Conservation (phyloP, 768 basidiomycete species). For the Lentinus tigrinus region DNA sequence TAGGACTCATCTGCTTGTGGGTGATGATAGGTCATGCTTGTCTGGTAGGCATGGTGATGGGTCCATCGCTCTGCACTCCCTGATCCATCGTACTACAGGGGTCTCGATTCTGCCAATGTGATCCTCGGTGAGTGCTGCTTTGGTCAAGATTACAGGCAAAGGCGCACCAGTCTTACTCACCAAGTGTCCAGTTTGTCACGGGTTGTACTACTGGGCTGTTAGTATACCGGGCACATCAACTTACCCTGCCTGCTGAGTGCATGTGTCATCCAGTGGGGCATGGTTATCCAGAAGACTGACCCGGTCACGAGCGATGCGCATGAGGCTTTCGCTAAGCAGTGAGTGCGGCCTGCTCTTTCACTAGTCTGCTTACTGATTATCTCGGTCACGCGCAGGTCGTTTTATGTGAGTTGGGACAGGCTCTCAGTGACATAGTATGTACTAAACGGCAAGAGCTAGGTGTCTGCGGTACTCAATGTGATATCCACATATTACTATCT, state of each 20-base stretch:
- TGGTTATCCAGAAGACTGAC: constrained; percentile 1
- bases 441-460: neutral
- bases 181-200: constrained; percentile 15
- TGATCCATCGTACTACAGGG: neutral
- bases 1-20: neutral
- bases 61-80: neutral
- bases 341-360: neutral
- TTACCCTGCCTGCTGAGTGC: neutral
- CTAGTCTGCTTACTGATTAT: neutral
- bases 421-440: neutral
- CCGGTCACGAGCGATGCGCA: neutral
- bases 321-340: constrained; percentile 8
- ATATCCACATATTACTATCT: neutral
- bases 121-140: constrained; percentile 4
- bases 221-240: neutral
- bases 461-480: constrained; percentile 11
- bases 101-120: constrained; percentile 13
- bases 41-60: constrained; percentile 1
- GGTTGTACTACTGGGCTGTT: constrained; percentile 16
- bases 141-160: neutral
- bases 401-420: constrained; percentile 1
- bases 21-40: constrained; percentile 1
- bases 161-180: no score
- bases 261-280: constrained; percentile 3
- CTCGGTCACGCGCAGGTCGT: neutral